Evolutionary conservation across 2,329 filamentous ascomycete genomes (phyloP).

Genomic region (Botrytis sinoallii): DNA sequence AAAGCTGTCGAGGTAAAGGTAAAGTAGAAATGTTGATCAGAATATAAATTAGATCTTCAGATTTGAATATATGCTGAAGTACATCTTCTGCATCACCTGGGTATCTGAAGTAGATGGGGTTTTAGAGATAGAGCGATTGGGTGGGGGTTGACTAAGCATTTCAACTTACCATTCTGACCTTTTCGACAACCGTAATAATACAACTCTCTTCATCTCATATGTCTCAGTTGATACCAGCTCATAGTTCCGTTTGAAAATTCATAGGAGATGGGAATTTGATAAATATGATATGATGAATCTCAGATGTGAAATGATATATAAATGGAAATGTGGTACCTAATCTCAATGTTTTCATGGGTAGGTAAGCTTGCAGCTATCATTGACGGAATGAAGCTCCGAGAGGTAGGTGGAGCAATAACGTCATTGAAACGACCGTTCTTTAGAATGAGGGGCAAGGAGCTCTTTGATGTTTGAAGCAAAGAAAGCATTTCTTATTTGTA

Average conservation of each 20-base stretch:
- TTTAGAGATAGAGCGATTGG: not conserved
- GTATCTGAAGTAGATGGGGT: not conserved
- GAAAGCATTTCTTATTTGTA: not conserved
- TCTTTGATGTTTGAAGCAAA: not conserved
- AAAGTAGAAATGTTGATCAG: not conserved
- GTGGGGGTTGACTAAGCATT: not conserved
- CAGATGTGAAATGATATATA: not conserved
- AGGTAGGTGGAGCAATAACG: not conserved
- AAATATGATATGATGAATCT: no score
- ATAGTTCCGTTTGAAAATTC: not conserved
- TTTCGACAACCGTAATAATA: not conserved
- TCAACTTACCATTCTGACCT: not conserved
- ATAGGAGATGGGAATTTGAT: not conserved
- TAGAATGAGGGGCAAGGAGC: not conserved
- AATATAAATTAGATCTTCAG: not conserved
- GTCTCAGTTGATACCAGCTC: not conserved
- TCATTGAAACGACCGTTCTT: not conserved
- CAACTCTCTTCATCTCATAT: not conserved
- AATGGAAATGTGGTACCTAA: not conserved
- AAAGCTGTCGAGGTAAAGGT: not conserved
- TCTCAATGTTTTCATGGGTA: not conserved
- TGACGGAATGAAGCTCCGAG: constrained; percentile 1
- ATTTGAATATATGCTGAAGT: not conserved
- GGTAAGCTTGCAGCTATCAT: not conserved
- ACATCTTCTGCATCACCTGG: not conserved